A percentile compares a stretch with the other conserved stretches of the same genome.
Evolutionary conservation across 495 filamentous ascomycete genomes (phyloP).

Genomic region (Aspergillus coremiiformis): DNA sequence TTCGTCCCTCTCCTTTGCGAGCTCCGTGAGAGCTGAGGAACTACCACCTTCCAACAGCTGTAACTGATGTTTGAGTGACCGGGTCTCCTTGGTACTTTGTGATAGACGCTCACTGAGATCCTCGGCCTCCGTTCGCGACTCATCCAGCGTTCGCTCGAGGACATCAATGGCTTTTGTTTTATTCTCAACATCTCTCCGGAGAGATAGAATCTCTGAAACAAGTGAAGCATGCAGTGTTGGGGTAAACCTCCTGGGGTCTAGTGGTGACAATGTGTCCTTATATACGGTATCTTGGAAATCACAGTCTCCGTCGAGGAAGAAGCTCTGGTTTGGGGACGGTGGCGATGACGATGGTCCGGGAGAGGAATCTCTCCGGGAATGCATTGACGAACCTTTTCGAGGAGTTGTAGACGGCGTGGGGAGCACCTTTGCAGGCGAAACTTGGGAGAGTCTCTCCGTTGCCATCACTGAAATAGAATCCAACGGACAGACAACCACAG

Average conservation of each 20-base stretch:
- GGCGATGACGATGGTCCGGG: slow-evolving; percentile 58
- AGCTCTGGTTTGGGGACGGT: slow-evolving; percentile 43
- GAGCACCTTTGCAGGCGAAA: slow-evolving; percentile 34
- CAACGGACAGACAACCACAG: background rate
- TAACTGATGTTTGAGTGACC: slow-evolving; percentile 77
- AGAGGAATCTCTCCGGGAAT: slow-evolving; percentile 51
- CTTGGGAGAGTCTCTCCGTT: slow-evolving; percentile 16
- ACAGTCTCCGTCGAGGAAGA: slow-evolving; percentile 35
- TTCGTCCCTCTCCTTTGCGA: slow-evolving; percentile 81
- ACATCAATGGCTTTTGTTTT: slow-evolving; percentile 77
- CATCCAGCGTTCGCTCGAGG: slow-evolving; percentile 68
- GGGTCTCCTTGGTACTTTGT: slow-evolving; percentile 60
- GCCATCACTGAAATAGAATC: slow-evolving; percentile 19
- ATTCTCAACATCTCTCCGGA: slow-evolving; percentile 82
- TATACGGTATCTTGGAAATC: slow-evolving; percentile 51
- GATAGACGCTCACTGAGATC: slow-evolving; percentile 52
- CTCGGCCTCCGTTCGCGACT: slow-evolving; percentile 66
- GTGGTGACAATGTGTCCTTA: slow-evolving; percentile 67
- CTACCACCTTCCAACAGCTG: slow-evolving; percentile 81
- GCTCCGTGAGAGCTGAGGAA: slow-evolving; percentile 69
- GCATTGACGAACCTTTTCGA: slow-evolving; percentile 52
- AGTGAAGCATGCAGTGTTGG: slow-evolving; percentile 91
- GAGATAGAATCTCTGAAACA: slow-evolving; percentile 83
- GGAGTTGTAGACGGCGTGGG: slow-evolving; percentile 63
- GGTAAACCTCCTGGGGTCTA: slow-evolving; percentile 88